These are phyloP conservation scores for Achlya hypogyna DNA, from an alignment of 352 stramenopile species.

Conservation along the genomic window DNA sequence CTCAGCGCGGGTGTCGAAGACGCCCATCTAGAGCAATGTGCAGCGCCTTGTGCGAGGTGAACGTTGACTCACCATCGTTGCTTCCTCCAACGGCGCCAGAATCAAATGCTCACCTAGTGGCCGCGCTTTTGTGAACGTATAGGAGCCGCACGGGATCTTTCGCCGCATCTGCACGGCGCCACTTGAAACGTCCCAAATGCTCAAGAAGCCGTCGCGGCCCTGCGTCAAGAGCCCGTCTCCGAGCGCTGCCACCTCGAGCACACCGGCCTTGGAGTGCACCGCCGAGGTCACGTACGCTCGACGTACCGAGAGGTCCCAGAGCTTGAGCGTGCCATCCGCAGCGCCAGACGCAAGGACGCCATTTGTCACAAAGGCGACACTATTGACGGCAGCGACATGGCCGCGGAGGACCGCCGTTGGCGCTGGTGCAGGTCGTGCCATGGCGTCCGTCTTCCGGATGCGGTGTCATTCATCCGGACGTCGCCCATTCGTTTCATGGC, in stretches of 20 bases:
- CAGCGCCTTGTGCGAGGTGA: neutral
- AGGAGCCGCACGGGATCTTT: slow-evolving; percentile 26
- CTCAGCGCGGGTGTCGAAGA: slow-evolving; percentile 37
- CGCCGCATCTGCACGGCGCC: slow-evolving; percentile 5
- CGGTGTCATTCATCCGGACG: neutral
- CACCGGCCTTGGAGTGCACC: slow-evolving; percentile 63
- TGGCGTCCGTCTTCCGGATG: neutral
- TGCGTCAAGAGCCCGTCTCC: slow-evolving; percentile 38
- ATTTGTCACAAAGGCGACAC: slow-evolving; percentile 34
- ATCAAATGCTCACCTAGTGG: neutral
- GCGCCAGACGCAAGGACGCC: slow-evolving; percentile 35
- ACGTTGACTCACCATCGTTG: neutral
- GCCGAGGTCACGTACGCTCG: slow-evolving; percentile 31
- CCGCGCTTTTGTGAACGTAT: slow-evolving; percentile 29
- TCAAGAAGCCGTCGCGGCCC: slow-evolving; percentile 59
- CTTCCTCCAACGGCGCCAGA: neutral
- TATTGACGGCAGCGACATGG: slow-evolving; percentile 52
- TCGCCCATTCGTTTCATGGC: neutral
- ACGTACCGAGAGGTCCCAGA: slow-evolving; percentile 60
- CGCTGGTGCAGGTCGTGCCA: slow-evolving; percentile 26
- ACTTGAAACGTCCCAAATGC: slow-evolving; percentile 40
- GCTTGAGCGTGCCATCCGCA: slow-evolving; percentile 55
- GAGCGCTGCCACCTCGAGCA: slow-evolving; percentile 37
- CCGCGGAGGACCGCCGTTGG: slow-evolving; percentile 58
- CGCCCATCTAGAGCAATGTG: slow-evolving; percentile 26